These are phyloP conservation scores for Balakata baccata DNA, from an alignment of 345 rosid genomes.

Conservation along the genomic window DNA sequence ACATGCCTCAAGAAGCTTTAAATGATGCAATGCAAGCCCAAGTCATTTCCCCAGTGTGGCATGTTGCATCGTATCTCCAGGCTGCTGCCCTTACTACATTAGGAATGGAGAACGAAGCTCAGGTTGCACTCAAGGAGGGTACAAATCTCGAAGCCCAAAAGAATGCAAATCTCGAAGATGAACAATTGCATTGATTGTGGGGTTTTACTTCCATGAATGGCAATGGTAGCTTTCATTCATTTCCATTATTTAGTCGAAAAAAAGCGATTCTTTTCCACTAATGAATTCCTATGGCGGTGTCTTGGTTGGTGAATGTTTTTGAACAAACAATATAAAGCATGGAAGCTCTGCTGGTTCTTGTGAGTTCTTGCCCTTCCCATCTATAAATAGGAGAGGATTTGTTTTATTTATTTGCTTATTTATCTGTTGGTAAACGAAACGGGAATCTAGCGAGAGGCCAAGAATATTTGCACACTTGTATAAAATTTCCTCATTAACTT, in stretches of 20 bases:
- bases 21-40: conserved; percentile 89
- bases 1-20: conserved; percentile 76
- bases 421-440: neutral
- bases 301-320: neutral
- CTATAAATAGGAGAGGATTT: neutral
- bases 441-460: neutral
- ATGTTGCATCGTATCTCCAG: conserved; percentile 84
- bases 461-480: conserved; percentile 23
- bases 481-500: conserved; percentile 3
- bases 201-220: conserved; percentile 6
- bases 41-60: conserved; percentile 75
- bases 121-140: conserved; percentile 68
- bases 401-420: neutral
- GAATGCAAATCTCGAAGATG: conserved; percentile 26
- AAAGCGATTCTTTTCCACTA: conserved; percentile 7
- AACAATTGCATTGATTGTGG: conserved; percentile 5
- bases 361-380: conserved; percentile 14
- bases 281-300: conserved; percentile 5
- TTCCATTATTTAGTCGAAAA: conserved; percentile 10
- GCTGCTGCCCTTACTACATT: conserved; percentile 59
- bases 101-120: conserved; percentile 76
- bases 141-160: conserved; percentile 58
- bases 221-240: conserved; percentile 6
- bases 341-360: conserved; percentile 28
- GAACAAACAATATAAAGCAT: neutral